These are phyloP conservation scores for Ajuga reptans DNA, from an alignment of 305 asterid genomes.

Conservation along the genomic window DNA sequence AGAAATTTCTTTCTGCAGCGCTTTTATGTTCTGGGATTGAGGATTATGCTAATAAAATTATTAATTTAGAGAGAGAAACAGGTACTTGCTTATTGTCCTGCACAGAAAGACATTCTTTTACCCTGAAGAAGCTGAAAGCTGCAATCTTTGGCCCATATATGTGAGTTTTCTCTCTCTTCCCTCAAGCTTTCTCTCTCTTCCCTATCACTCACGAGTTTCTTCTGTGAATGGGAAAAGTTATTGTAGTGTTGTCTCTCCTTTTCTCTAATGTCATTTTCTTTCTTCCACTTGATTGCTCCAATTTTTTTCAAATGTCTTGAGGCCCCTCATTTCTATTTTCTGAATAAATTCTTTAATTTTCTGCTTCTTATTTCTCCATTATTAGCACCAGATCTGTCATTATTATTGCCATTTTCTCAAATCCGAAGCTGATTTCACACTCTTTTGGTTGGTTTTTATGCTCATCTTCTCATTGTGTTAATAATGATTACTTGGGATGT, in stretches of 20 bases:
- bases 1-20: background rate
- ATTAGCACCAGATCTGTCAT: conserved; percentile 37
- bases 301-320: background rate
- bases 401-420: conserved; percentile 9
- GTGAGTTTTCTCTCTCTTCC: conserved; percentile 29
- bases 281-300: background rate
- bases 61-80: too few relatives aligned
- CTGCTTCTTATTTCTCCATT: background rate
- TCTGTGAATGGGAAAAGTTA: background rate
- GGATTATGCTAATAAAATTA: too few relatives aligned
- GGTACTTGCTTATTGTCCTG: too few relatives aligned
- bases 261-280: background rate
- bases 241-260: background rate
- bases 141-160: conserved; percentile 15
- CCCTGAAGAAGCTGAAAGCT: conserved; percentile 25
- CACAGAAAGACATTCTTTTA: too few relatives aligned
- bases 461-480: too few relatives aligned
- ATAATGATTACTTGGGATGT: background rate
- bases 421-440: conserved; percentile 15
- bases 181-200: background rate
- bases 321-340: conserved; percentile 3
- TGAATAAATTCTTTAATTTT: background rate
- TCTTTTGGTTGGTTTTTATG: background rate
- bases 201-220: background rate
- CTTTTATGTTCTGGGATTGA: too few relatives aligned